Base-by-base conservation (phyloP, 2,329 filamentous ascomycete species). In the Lomentospora prolificans region DNA sequence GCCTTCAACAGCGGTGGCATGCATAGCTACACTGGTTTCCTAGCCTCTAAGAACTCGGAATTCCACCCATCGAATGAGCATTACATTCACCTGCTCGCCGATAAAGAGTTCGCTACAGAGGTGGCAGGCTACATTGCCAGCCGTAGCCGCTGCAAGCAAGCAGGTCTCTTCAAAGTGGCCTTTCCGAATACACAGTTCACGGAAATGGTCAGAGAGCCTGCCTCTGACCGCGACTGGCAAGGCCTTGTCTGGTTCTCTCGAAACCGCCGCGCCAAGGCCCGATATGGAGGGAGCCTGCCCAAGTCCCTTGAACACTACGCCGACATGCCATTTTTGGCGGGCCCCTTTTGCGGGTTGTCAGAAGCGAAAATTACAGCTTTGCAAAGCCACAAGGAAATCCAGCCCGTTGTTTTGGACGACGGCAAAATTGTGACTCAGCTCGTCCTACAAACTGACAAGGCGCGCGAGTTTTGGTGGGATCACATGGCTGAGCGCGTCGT, bases 341-440 rank as follows among this genome's bases (percentile, higher is more conserved):
- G n/a, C 4, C 53, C 53, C 22, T 24, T 55, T 27, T 55, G 53
- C 53, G 53, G 53, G 22, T n/a, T 55, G 25, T 55, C 53, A 4
- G 53, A 55, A 41, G 53, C 39, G 39, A 44, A 33, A 22, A 22
- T 55, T n/a, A 50, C 53, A 17, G 53, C 41, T n/a, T 28, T 55
- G n/a, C 8, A 10, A 17, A 48, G 36, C 10, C n/a, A 50, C 10
- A 19, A 25, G 25, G 53, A 55, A 19, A 24, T 55, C n/a, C 33
- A 50, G 41, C 25, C 53, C 10, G 14, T 48, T 27, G 19, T 30
- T 22, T 27, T 55, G 10, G 41, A 50, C 9, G 41, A 55, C 17
- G 27, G 39, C 7, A n/a, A 8, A 3, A 27, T 8, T 8, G 53
- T 41, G 25, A 17, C 10, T 12, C 53, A 55, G 53, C 53, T 55